These are phyloP conservation scores for Gossypium australe DNA, from an alignment of 345 rosid genomes.

Conservation along the genomic window DNA sequence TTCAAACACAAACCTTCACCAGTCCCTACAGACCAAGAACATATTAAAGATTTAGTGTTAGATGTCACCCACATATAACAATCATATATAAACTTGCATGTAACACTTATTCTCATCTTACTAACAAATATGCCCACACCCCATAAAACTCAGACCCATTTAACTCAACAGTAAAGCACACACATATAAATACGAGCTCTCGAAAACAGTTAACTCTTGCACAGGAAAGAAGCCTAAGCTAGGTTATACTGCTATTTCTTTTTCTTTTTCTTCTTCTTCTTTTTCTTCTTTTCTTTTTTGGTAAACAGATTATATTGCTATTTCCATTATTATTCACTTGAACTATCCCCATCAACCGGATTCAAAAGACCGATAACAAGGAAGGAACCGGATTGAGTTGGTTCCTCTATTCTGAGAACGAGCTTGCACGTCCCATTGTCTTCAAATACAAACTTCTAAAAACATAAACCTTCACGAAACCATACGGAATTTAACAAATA, in stretches of 20 bases:
- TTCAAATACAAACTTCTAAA: constrained; percentile 9
- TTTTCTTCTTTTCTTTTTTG: no score
- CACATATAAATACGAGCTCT: not conserved
- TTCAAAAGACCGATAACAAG: constrained; percentile 25
- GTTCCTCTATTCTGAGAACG: constrained; percentile 14
- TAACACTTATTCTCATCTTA: not conserved
- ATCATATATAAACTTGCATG: not conserved
- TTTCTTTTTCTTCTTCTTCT: no score
- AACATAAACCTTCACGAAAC: constrained; percentile 8
- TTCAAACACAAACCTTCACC: constrained; percentile 4
- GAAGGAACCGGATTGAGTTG: constrained; percentile 9
- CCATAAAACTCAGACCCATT: not conserved
- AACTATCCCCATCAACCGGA: constrained; percentile 39
- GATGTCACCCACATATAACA: not conserved
- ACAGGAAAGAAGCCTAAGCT: not conserved
- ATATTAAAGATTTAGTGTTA: not conserved
- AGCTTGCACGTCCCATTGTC: constrained; percentile 27
- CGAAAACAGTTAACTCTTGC: not conserved
- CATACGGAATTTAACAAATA: constrained; percentile 11
- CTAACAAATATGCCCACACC: not conserved
- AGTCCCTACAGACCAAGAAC: constrained; percentile 14
- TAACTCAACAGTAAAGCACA: not conserved
- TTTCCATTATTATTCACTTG: constrained; percentile 24
- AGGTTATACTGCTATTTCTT: not conserved
- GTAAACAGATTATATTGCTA: no score